These are phyloP conservation scores for Astragalus glycyphyllos DNA, from an alignment of 306 rosid species.

Conservation along the genomic window DNA sequence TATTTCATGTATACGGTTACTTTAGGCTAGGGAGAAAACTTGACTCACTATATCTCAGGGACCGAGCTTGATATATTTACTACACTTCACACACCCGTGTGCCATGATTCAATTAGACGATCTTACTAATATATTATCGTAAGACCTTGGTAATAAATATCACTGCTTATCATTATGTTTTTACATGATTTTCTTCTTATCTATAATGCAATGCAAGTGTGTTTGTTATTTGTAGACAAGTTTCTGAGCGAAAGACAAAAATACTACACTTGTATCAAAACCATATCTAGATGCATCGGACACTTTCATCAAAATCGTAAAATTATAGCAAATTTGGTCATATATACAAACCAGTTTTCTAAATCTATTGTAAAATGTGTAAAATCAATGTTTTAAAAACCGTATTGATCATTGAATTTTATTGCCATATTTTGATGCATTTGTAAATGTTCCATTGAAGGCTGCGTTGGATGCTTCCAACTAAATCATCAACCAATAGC, in stretches of 20 bases:
- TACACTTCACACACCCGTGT: constrained; percentile 1
- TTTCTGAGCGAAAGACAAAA: not conserved
- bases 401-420: not conserved
- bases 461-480: not conserved
- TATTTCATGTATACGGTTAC: constrained; percentile 15
- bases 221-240: constrained; percentile 2
- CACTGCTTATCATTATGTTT: not conserved
- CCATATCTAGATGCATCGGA: constrained; percentile 12
- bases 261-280: not conserved
- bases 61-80: constrained; percentile 24
- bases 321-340: constrained; percentile 23
- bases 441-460: constrained; percentile 19
- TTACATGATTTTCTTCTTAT: constrained; percentile 22
- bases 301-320: constrained; percentile 6
- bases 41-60: not conserved
- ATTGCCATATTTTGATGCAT: constrained; percentile 4
- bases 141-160: constrained; percentile 22
- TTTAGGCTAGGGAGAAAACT: constrained; percentile 17
- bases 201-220: constrained; percentile 1
- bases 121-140: constrained; percentile 8
- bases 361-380: constrained; percentile 23
- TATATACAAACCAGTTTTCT: constrained; percentile 22
- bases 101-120: constrained; percentile 15
- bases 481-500: constrained; percentile 9
- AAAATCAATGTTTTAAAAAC: not conserved